Evolutionary conservation across 2,329 filamentous ascomycete genomes (phyloP).

Genomic region (Epichloe sp.): DNA sequence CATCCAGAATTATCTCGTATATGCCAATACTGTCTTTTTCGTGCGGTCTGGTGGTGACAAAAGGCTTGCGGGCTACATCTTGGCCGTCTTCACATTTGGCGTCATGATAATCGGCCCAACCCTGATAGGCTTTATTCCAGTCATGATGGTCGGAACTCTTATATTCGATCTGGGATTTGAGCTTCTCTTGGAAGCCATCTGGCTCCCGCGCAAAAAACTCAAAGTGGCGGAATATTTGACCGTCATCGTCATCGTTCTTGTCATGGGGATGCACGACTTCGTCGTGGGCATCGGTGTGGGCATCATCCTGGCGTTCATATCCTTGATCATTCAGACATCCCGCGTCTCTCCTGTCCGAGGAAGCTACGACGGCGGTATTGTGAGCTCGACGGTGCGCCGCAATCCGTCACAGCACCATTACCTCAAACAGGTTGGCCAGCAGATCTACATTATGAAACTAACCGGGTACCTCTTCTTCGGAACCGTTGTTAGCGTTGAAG

Average conservation of each 20-base stretch:
- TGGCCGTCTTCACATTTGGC: conserved; percentile 66
- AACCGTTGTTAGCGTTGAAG: conserved; percentile 90
- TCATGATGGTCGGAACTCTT: conserved; percentile 90
- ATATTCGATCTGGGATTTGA: conserved; percentile 95
- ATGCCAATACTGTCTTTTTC: conserved; percentile 95
- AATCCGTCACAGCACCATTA: conserved; percentile 84
- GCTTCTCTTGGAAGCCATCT: conserved; percentile 75
- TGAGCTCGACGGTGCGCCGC: conserved; percentile 81
- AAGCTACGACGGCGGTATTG: conserved; percentile 79
- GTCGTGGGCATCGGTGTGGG: conserved; percentile 87
- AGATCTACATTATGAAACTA: conserved; percentile 85
- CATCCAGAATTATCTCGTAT: conserved; percentile 94
- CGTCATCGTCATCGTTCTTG: conserved; percentile 75
- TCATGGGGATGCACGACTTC: conserved; percentile 96
- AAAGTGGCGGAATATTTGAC: conserved; percentile 82
- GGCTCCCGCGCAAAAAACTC: conserved; percentile 78
- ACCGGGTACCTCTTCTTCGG: conserved; percentile 97
- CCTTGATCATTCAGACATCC: conserved; percentile 83
- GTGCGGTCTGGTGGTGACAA: conserved; percentile 84
- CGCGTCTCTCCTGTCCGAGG: conserved; percentile 78
- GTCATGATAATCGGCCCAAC: conserved; percentile 77
- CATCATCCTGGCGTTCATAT: conserved; percentile 81
- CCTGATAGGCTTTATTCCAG: conserved; percentile 85
- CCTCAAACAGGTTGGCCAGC: conserved; percentile 68
- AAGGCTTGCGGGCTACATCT: conserved; percentile 71